A percentile compares a stretch with the other conserved stretches of the same genome.
Conservation (phyloP, 495 filamentous ascomycete genomes). For the Penicillium parvum region DNA sequence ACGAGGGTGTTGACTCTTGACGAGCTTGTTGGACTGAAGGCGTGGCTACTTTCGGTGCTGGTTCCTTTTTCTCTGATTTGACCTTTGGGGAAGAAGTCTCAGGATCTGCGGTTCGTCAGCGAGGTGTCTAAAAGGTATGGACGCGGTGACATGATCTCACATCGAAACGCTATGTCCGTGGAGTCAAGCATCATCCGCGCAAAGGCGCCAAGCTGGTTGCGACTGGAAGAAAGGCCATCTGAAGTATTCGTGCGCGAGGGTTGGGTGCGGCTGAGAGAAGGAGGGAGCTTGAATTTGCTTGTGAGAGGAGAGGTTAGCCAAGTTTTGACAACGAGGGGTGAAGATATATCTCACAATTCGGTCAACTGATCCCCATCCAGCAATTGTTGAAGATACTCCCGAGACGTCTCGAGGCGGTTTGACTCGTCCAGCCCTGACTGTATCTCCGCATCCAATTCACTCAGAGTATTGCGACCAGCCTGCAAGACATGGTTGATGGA, state of each 20-base stretch:
- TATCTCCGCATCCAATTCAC: slow-evolving; percentile 38
- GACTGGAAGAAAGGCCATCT: slow-evolving; percentile 18
- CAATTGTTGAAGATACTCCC: slow-evolving; percentile 65
- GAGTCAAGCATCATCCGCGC: slow-evolving; percentile 55
- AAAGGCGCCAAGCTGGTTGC: slow-evolving; percentile 48
- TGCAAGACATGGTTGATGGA: slow-evolving; percentile 45
- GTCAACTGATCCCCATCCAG: slow-evolving; percentile 64
- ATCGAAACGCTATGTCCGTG: slow-evolving; percentile 51
- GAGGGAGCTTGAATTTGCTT: slow-evolving; percentile 67
- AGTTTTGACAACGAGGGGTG: neutral
- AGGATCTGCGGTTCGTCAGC: slow-evolving; percentile 33
- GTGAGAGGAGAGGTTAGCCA: slow-evolving; percentile 17
- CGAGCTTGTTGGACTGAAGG: slow-evolving; percentile 21
- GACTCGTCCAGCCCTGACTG: slow-evolving; percentile 37
- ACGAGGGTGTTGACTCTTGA: slow-evolving; percentile 9
- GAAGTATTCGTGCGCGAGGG: slow-evolving; percentile 14
- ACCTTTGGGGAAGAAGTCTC: slow-evolving; percentile 24
- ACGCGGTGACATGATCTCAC: slow-evolving; percentile 30
- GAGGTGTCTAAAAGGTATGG: neutral
- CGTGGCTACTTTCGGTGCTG: slow-evolving; percentile 14
- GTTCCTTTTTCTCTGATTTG: slow-evolving; percentile 19
- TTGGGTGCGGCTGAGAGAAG: slow-evolving; percentile 19
- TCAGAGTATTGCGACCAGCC: slow-evolving; percentile 39
- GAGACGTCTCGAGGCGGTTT: slow-evolving; percentile 40
- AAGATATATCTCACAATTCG: slow-evolving; percentile 56